A percentile compares a stretch with the other conserved stretches of the same genome.
Evolutionary conservation across 306 rosid genomes (phyloP).

Genomic region (Acacia acuminata): DNA sequence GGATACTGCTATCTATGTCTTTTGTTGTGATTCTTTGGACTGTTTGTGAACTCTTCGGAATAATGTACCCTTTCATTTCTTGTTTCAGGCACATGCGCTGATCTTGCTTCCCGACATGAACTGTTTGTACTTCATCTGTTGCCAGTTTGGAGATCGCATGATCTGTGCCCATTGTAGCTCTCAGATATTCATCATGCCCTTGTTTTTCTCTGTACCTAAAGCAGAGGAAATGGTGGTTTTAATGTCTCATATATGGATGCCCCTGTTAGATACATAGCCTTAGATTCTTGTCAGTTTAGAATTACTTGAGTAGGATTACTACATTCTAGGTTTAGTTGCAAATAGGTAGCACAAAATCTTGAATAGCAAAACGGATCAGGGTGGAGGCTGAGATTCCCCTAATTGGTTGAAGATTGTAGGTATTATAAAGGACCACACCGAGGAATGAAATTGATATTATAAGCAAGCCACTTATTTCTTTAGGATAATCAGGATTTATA

Average conservation of each 20-base stretch:
- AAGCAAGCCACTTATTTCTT: conserved; percentile 21
- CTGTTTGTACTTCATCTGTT: conserved; percentile 42
- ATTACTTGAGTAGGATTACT: conserved; percentile 26
- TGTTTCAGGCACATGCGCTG: conserved; percentile 52
- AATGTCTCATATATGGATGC: conserved; percentile 51
- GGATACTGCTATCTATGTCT: conserved; percentile 2
- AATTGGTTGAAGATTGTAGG: neutral
- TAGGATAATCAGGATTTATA: conserved; percentile 19
- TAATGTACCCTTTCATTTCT: conserved; percentile 29
- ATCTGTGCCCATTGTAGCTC: conserved; percentile 46
- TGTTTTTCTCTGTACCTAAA: conserved; percentile 33
- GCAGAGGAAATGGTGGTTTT: conserved; percentile 42
- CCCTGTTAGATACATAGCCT: conserved; percentile 56
- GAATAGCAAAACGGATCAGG: conserved; percentile 8
- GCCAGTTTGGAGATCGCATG: conserved; percentile 55
- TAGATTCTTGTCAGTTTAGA: conserved; percentile 36
- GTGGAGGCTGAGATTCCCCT: conserved; percentile 19
- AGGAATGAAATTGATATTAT: conserved; percentile 29
- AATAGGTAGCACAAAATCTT: conserved; percentile 19
- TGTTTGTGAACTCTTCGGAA: conserved; percentile 25
- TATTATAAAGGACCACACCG: conserved; percentile 19
- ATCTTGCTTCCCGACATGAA: conserved; percentile 46
- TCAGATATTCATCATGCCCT: conserved; percentile 42
- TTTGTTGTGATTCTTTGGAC: conserved; percentile 23
- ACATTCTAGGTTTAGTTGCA: conserved; percentile 33